Conservation (phyloP, 306 rosid species). For the Pterocarpus santalinus region DNA sequence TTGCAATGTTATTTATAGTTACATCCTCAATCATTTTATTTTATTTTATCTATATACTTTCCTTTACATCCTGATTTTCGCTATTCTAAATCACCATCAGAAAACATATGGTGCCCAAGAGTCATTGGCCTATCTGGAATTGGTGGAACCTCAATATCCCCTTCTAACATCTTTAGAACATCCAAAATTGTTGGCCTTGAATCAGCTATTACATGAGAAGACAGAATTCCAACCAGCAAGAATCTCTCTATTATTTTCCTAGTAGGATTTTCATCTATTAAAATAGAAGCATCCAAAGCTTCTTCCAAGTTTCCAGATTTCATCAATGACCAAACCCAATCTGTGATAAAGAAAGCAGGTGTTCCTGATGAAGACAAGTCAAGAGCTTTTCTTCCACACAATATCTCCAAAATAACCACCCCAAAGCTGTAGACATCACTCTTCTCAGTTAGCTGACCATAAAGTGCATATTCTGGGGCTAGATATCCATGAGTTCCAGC, state of each 20-base stretch:
- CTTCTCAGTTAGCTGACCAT: conserved; percentile 93
- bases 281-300: conserved; percentile 70
- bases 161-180: conserved; percentile 93
- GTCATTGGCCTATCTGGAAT: conserved; percentile 84
- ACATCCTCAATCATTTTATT: neutral
- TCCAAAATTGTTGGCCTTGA: conserved; percentile 84
- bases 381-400: conserved; percentile 95
- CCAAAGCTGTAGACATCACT: conserved; percentile 97
- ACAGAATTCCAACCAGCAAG: conserved; percentile 82
- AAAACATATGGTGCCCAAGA: conserved; percentile 62
- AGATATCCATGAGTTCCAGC: conserved; percentile 96
- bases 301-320: conserved; percentile 67
- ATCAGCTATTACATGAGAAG: conserved; percentile 80
- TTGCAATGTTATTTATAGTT: too few species aligned
- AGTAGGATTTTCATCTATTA: conserved; percentile 62
- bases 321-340: conserved; percentile 93
- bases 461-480: conserved; percentile 94
- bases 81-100: conserved; percentile 17
- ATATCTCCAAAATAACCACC: conserved; percentile 86
- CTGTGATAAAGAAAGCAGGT: conserved; percentile 81
- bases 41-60: neutral
- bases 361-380: conserved; percentile 73
- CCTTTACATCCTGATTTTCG: neutral
- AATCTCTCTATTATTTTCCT: conserved; percentile 80
- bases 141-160: conserved; percentile 87